Evolutionary conservation across 495 filamentous ascomycete species (phyloP).

Genomic region (Aspergillus hancockii): DNA sequence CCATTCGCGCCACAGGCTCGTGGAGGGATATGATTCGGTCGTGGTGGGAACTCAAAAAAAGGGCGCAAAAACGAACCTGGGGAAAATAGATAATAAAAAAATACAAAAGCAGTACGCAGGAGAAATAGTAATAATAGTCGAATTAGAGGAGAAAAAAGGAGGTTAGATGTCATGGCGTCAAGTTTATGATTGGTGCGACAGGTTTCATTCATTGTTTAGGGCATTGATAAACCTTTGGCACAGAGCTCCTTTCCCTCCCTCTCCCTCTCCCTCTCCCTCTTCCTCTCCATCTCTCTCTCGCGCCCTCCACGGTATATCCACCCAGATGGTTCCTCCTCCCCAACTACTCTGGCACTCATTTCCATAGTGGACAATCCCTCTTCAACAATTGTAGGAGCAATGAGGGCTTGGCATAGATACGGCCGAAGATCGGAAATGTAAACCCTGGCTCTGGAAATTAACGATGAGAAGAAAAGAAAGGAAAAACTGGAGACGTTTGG

Average conservation of each 20-base stretch:
- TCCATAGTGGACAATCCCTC: neutral
- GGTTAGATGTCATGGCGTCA: neutral
- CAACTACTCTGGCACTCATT: neutral
- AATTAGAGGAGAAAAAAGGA: neutral
- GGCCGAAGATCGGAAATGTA: neutral
- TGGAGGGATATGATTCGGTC: slow-evolving; percentile 19
- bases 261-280: neutral
- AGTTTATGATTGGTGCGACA: neutral
- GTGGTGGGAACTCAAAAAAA: slow-evolving; percentile 11
- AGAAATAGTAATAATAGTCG: neutral
- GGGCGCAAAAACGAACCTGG: slow-evolving; percentile 1
- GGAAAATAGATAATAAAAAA: slow-evolving; percentile 2
- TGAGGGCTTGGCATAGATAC: neutral
- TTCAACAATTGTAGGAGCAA: neutral
- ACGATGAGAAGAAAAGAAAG: neutral
- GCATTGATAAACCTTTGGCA: neutral
- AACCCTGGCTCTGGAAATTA: neutral
- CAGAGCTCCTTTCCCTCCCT: too few species aligned
- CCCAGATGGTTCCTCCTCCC: neutral
- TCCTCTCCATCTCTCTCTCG: neutral
- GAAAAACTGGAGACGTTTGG: neutral
- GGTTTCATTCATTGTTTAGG: neutral
- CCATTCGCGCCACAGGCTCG: slow-evolving; percentile 16
- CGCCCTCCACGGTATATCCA: neutral
- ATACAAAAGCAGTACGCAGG: neutral